phyloP scores from a whole-genome alignment of 2,329 filamentous ascomycete genomes.

The Fusarium denticulatum region DNA sequence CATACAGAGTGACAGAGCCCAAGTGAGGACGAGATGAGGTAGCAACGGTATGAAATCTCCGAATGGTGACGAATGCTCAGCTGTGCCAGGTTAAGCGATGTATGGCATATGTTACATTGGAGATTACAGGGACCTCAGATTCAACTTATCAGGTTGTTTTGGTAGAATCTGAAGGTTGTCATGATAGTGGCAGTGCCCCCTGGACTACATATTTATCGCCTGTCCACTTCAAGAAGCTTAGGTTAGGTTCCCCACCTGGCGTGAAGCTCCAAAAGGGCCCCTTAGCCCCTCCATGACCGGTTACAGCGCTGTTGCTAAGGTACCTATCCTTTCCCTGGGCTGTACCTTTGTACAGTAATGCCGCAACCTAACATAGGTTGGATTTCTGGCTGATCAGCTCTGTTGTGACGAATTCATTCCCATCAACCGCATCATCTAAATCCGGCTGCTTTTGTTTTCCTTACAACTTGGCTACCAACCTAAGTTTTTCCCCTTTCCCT shows the following conservation, averaged over 20 bases:
- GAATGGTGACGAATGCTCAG: constrained; percentile 13
- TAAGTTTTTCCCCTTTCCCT: neutral
- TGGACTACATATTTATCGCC: neutral
- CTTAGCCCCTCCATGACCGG: neutral
- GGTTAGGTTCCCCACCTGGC: constrained; percentile 6
- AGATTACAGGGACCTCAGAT: neutral
- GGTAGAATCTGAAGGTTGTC: neutral
- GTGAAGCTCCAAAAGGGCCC: constrained; percentile 5
- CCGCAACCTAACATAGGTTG: neutral
- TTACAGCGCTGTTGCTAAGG: neutral
- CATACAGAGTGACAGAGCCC: neutral
- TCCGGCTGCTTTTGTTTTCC: neutral
- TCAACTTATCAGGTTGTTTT: constrained; percentile 2
- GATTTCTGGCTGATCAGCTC: neutral
- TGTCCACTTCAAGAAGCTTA: neutral
- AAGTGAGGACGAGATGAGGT: neutral
- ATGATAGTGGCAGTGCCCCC: constrained; percentile 3
- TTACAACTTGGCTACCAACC: neutral
- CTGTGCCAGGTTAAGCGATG: constrained; percentile 5
- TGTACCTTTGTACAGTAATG: neutral
- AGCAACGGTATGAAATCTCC: neutral
- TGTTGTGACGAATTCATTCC: constrained; percentile 20
- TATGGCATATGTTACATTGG: constrained; percentile 3
- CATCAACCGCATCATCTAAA: constrained; percentile 3
- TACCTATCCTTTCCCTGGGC: neutral